Base-by-base conservation (phyloP, 345 rosid genomes). In the Turnera subulata region DNA sequence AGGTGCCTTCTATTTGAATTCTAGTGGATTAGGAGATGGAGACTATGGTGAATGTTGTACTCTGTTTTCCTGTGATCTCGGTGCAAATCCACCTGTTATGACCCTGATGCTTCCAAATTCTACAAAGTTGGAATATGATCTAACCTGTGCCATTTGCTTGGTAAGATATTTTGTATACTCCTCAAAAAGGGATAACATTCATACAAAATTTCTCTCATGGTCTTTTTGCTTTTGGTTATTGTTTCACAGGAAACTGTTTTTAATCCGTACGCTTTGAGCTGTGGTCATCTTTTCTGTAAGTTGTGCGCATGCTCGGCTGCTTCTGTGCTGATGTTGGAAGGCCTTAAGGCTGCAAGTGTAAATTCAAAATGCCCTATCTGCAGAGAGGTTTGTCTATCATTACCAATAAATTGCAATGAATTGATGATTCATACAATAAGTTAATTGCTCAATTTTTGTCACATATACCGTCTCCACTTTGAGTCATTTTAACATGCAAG, bases 211-310 rank as follows among this genome's bases (percentile, higher is more conserved):
- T 11, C 6, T 38, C 48, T 24, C 4, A 43, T 13, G 21, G n/a
- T 66, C 17, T 13, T 61, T 11, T 32, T 56, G 2, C 19, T 57
- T 24, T 55, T 19, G 19, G 33, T 23, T 21, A 2, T 37, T 23
- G 19, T 37, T 43, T 64, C 43, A 11, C 80, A 93, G 97, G 99
- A 86, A 46, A 79, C 68, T 0, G 84, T 93, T 64, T 93, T 87
- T 68, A 85, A 89, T 76, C 94, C 97, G 0, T 85, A 83, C 33
- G 91, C 99, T 50, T 76, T 89, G 65, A 78, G 80, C 55, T 93
- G 99, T 4, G 94, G 97, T 52, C 99, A 93, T 76, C 84, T 89
- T 45, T 89, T 93, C 59, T 93, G 97, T 78, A 89, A 89, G 63
- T 69, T 72, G 17, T 93, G 99, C 69, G 90, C 85, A 17, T 93